Conservation (phyloP, 768 basidiomycete genomes). For the Mycena vulgaris region DNA sequence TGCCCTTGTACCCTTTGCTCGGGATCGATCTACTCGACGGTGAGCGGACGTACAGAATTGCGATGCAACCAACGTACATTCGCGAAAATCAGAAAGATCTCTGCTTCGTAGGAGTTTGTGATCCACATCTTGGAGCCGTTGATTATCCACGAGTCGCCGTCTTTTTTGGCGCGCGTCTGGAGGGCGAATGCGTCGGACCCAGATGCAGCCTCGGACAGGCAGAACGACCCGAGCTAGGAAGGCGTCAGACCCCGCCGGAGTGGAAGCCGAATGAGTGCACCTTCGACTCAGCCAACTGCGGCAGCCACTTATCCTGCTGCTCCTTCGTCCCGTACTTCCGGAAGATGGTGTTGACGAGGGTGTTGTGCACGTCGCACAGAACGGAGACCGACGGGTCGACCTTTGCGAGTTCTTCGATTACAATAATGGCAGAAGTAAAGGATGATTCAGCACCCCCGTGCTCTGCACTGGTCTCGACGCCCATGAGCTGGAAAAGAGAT, state of each 20-base stretch:
- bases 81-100: slow-evolving; percentile 95
- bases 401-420: slow-evolving; percentile 97
- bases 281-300: slow-evolving; percentile 83
- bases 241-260: neutral
- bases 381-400: slow-evolving; percentile 98
- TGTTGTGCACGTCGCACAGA: slow-evolving; percentile 98
- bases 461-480: slow-evolving; percentile 90
- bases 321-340: slow-evolving; percentile 88
- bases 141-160: slow-evolving; percentile 88
- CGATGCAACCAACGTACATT: slow-evolving; percentile 68
- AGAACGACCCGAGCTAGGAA: slow-evolving; percentile 92
- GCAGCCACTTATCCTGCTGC: slow-evolving; percentile 92
- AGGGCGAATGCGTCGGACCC: slow-evolving; percentile 98
- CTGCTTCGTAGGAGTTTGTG: slow-evolving; percentile 94
- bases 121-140: slow-evolving; percentile 99
- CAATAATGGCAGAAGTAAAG: slow-evolving; percentile 96
- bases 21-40: slow-evolving; percentile 74
- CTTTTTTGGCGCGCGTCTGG: slow-evolving; percentile 92
- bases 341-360: slow-evolving; percentile 95
- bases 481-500: slow-evolving; percentile 83
- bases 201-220: slow-evolving; percentile 91
- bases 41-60: neutral
- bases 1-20: slow-evolving; percentile 97
- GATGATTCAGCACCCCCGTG: slow-evolving; percentile 91
- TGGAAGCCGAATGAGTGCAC: slow-evolving; percentile 54